Base-by-base conservation (phyloP, 306 rosid species). In the Trifolium fragiferum region DNA sequence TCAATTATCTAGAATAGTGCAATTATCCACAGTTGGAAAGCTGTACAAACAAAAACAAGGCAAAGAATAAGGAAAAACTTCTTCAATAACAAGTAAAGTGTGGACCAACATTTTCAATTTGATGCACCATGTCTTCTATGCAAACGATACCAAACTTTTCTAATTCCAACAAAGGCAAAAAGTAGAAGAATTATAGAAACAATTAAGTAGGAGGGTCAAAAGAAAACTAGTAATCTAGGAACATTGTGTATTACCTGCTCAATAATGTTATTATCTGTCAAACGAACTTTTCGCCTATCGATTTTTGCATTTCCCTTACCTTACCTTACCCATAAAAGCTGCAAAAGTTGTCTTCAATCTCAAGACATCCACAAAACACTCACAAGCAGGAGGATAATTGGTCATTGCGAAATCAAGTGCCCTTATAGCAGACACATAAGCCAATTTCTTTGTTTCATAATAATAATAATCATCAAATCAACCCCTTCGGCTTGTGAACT, bases 281-380 rank as follows among this genome's bases (percentile, higher is more conserved):
- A 81, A 25, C 96, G 98, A 81, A 91, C 98, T 82, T 80, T 88
- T 72, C 83, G 84, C 74, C 80, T 80, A 67, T 84, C 90, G 23
- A 91, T 66, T 64, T 72, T 89, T 2, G 88, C 89, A 47, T 38
- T 64, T 18, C 92, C 98, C 78, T 90, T 93, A n/a, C n/a, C 88
- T 86, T 89, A 89, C 98, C 98, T 93, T 91, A 88, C 98, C 98
- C 98, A 93, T 93, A 81, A 93, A 91, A 76, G 97, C 98, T 20
- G 98, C 93, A 83, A 93, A 93, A 1, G 91, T 96, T 21, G 98
- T 93, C 90, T 93, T 93, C 88, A 93, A 68, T 35, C 98, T 96
- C 86, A 93, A 81, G 79, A 93, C 98, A 87, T 93, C 98, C 55
- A 93, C 90, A 77, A 93, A 91, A 11, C 98, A 93, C 68, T 93